A percentile compares a stretch with the other conserved stretches of the same genome.
Conservation (phyloP, 371 early-diverging fungal species). For the Synchytrium microbalum region DNA sequence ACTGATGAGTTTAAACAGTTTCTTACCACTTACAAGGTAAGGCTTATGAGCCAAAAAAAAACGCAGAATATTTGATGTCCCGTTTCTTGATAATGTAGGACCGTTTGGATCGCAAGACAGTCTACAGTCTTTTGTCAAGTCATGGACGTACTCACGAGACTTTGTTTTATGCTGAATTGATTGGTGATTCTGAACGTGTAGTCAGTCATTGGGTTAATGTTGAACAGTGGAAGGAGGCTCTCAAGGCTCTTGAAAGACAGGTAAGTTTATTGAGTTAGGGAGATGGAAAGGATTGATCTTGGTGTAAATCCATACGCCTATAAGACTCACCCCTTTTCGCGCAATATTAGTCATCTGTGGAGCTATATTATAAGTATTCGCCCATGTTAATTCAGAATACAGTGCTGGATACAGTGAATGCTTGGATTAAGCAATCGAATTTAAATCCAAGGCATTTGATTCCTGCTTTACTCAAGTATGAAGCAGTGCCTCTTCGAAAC, state of each 20-base stretch:
- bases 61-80: too few relatives aligned
- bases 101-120: slow-evolving; percentile 49
- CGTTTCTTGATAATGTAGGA: slow-evolving; percentile 12
- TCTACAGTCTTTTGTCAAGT: slow-evolving; percentile 68
- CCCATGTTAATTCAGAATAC: slow-evolving; percentile 69
- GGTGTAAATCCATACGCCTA: not conserved
- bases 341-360: slow-evolving; percentile 51
- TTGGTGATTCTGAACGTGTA: slow-evolving; percentile 73
- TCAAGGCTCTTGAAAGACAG: slow-evolving; percentile 62
- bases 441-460: slow-evolving; percentile 77
- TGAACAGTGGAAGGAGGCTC: slow-evolving; percentile 61
- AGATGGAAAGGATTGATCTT: slow-evolving; percentile 8
- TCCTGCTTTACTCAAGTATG: slow-evolving; percentile 76
- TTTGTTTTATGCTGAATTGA: slow-evolving; percentile 65
- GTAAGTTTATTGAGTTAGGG: slow-evolving; percentile 22
- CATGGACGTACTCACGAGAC: slow-evolving; percentile 74
- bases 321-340: too few relatives aligned
- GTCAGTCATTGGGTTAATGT: slow-evolving; percentile 71
- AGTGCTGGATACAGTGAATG: slow-evolving; percentile 70
- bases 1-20: slow-evolving; percentile 64
- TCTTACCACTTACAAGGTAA: slow-evolving; percentile 56
- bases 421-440: slow-evolving; percentile 73
- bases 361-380: slow-evolving; percentile 79
- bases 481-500: too few relatives aligned
- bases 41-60: not conserved